Evolutionary conservation across 108 stramenopile species (phyloP), one percentile per base, ranked within the genome.

Genomic region (Fragilariopsis cylindrus): DNA sequence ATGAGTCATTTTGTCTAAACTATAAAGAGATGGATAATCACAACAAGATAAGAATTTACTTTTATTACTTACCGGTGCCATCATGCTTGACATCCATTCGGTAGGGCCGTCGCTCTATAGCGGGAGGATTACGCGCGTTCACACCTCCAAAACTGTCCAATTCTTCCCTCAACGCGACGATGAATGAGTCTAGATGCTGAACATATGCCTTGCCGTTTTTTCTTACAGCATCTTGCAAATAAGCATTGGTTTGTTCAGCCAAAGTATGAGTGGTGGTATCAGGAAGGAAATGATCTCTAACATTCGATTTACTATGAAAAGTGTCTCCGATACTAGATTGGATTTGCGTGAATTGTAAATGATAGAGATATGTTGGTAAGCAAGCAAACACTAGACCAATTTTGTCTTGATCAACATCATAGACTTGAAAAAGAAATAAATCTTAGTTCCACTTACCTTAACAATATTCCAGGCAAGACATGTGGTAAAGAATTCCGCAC

Each of bases 11-110:
- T 2, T 30, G 30, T 30, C 30, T 30, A 30, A 30, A 30, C 30
- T 30, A 2, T 30, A 30, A 2, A 30, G 30, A 30, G 30, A 30
- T 30, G 30, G 2, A 30, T 9, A 19, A n/a, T 19, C 18, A 11
- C 55, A 56, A 6, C 7, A 56, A 0, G 55, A 56, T 6, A 19
- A n/a, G 55, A 56, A 18, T 11, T 56, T 9, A 16, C 82, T 82
- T 9, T 56, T 9, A 9, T 41, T 30, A 60, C 58, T 60, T 40
- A 60, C 58, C 58, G 54, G 79, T 88, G 7, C 94, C 94, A 74
- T 95, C 94, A 7, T 82, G 83, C 60, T 86, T 91, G 60, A 92
- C 91, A 71, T 95, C 94, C 82, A 90, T 88, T 5, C 94, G 81
- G 71, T 95, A 95, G 3, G 88, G 90, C 57, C 83, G 80, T 16